Evolutionary conservation across 257 asterid genomes (phyloP).

Genomic region (Plectranthus barbatus): DNA sequence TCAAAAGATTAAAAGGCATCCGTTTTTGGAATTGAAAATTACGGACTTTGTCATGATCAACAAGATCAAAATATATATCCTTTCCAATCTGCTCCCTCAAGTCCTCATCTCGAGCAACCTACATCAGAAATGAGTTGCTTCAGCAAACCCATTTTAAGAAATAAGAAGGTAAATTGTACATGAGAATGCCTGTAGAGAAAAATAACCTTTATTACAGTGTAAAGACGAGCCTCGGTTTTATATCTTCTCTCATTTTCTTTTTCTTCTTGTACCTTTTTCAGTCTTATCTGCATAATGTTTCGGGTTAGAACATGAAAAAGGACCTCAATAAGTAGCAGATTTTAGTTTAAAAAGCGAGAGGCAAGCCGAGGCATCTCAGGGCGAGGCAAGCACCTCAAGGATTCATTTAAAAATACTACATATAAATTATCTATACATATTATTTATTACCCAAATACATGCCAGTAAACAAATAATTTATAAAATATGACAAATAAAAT

Average conservation of each 20-base stretch:
- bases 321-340: slow-evolving; percentile 2
- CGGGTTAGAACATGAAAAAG: neutral
- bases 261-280: slow-evolving; percentile 98
- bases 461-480: too few relatives aligned
- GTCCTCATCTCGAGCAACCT: slow-evolving; percentile 93
- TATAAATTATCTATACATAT: too few relatives aligned
- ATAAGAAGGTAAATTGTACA: slow-evolving; percentile 2
- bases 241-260: slow-evolving; percentile 79
- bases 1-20: slow-evolving; percentile 62
- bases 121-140: slow-evolving; percentile 9
- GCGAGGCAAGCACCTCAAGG: too few relatives aligned
- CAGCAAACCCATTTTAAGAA: slow-evolving; percentile 15
- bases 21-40: slow-evolving; percentile 80
- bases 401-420: too few relatives aligned
- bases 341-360: too few relatives aligned
- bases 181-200: neutral
- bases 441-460: too few relatives aligned
- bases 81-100: slow-evolving; percentile 77
- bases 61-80: slow-evolving; percentile 78
- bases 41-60: slow-evolving; percentile 86
- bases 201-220: slow-evolving; percentile 83
- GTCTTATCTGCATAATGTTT: slow-evolving; percentile 54
- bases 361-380: too few relatives aligned
- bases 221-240: slow-evolving; percentile 90
- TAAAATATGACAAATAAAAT: too few relatives aligned